Conservation (phyloP, 306 rosid species). For the Mucuna pruriens region DNA sequence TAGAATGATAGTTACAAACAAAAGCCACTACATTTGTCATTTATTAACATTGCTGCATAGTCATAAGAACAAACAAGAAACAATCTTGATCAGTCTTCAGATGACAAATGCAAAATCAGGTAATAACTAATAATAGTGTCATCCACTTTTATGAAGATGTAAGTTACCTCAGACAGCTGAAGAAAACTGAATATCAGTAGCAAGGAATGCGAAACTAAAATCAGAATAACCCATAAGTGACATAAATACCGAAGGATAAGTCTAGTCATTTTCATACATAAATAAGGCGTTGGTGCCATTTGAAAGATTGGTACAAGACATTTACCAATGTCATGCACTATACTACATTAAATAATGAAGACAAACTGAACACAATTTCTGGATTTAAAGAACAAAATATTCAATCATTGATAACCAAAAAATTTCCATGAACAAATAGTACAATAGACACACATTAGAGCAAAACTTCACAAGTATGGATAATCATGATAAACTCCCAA, state of each 20-base stretch:
- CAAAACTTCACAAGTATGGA: not conserved
- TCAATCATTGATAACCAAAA: not conserved
- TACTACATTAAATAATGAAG: not conserved
- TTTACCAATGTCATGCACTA: not conserved
- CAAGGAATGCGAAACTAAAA: not conserved
- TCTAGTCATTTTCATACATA: not conserved
- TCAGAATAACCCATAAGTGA: not conserved
- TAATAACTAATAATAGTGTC: not conserved
- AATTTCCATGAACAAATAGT: not conserved
- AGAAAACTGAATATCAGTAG: not conserved
- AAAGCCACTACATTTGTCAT: not conserved
- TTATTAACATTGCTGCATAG: not conserved
- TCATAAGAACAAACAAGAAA: conserved; percentile 1
- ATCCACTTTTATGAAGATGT: not conserved
- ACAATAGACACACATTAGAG: not conserved
- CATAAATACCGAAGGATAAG: not conserved
- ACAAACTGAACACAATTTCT: not conserved
- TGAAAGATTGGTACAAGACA: not conserved
- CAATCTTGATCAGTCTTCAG: not conserved
- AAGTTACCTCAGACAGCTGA: not conserved
- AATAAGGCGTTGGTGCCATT: not conserved
- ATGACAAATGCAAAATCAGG: not conserved
- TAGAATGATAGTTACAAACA: not conserved
- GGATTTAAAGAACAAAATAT: not conserved
- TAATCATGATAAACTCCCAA: not conserved